Percentiles rank a stretch among this genome's conserved stretches.
phyloP scores from a whole-genome alignment of 169 alveolate genomes.

The Perkinsus marinus region DNA sequence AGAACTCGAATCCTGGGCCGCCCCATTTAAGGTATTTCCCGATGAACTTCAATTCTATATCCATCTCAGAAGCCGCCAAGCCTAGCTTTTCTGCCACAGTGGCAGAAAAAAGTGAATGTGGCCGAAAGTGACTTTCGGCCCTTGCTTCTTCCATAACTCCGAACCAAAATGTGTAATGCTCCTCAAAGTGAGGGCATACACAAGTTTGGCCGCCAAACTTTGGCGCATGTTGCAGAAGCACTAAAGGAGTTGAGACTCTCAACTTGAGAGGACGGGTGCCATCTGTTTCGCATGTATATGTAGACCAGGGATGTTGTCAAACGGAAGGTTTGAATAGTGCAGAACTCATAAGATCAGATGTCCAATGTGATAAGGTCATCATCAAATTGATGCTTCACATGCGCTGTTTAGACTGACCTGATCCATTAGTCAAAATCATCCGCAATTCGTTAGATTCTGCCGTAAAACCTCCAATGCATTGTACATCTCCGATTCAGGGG shows the following conservation, averaged over 20 bases:
- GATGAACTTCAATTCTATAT: too few relatives aligned
- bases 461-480: not conserved
- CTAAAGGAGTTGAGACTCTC: not conserved
- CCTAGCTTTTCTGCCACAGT: too few relatives aligned
- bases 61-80: too few relatives aligned
- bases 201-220: too few relatives aligned
- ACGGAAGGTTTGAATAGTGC: not conserved
- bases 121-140: too few relatives aligned
- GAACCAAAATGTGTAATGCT: too few relatives aligned
- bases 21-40: too few relatives aligned
- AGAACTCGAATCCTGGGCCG: too few relatives aligned
- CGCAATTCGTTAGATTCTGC: not conserved
- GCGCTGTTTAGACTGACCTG: not conserved
- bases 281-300: not conserved
- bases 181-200: too few relatives aligned
- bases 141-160: too few relatives aligned
- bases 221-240: too few relatives aligned
- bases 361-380: not conserved
- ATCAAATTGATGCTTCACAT: not conserved
- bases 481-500: not conserved
- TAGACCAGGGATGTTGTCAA: not conserved
- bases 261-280: not conserved
- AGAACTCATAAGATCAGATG: not conserved
- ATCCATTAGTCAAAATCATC: not conserved
- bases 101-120: too few relatives aligned